phyloP scores from a whole-genome alignment of 495 filamentous ascomycete genomes.

The Daldinia childiae region DNA sequence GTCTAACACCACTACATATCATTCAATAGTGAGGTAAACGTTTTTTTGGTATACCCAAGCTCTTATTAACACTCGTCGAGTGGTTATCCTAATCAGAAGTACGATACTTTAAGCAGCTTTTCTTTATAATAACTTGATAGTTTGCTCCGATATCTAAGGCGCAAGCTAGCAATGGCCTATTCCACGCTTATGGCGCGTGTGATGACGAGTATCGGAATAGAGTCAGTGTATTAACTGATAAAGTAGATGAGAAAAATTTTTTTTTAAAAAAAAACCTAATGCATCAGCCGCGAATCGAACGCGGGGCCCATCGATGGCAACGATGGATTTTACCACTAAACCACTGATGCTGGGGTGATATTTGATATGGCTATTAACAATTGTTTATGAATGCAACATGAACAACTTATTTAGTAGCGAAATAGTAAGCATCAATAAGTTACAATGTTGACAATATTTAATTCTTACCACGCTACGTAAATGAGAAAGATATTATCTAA shows the following conservation, averaged over 20 bases:
- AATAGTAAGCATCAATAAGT: neutral
- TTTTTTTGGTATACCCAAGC: neutral
- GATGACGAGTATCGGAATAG: no score
- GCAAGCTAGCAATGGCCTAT: no score
- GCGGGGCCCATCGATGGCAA: constrained; percentile 64
- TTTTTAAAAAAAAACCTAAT: constrained; percentile 23
- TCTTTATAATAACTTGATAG: neutral
- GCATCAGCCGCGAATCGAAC: constrained; percentile 62
- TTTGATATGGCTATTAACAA: neutral
- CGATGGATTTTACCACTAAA: constrained; percentile 65
- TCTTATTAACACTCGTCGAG: neutral
- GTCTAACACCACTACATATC: constrained; percentile 13
- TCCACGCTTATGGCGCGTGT: no score
- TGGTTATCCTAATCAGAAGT: neutral
- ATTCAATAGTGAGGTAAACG: neutral
- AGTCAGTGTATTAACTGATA: no score
- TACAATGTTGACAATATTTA: neutral
- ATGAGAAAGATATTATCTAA: neutral
- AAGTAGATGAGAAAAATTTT: no score
- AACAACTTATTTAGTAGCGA: neutral
- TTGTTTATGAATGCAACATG: neutral
- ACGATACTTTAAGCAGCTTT: neutral
- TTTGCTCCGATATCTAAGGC: no score
- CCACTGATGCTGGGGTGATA: constrained; percentile 48
- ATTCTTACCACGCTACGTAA: neutral